Base-by-base conservation (phyloP, 225 moss, liverwort and hornwort genomes). In the Ulota crispa region DNA sequence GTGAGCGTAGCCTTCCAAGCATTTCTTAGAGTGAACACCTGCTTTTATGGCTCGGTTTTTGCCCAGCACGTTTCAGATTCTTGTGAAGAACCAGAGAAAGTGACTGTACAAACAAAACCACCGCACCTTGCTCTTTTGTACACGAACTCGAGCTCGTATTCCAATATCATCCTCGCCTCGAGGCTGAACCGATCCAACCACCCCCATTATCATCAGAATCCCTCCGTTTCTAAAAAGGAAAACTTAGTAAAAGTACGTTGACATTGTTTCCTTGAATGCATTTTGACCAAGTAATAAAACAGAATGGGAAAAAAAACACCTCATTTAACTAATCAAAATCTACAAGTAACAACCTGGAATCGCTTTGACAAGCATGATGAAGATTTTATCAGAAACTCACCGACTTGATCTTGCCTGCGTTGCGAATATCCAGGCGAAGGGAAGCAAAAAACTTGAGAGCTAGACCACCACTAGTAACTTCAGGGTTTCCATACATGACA, bases 391-490 rank as follows among this genome's bases (percentile, higher is more conserved):
- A 74, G 36, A 21, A 82, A 75, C 94, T 93, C 83, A 94, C 94
- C 82, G 94, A 94, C 81, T 96, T 96, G 34, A 96, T 94, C 81
- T 96, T 96, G 63, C 96, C 96, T 34, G 77, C 15, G 39, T 90
- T 91, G 57, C 96, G 94, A 73, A 96, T 96, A 68, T 96, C 96
- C 41, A 96, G 90, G 60, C 96, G 93, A 72, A 95, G 85, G 39
- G 96, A 94, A 63, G 94, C 94, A 80, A 96, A 96, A 76, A 96
- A 96, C 64, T 96, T 96, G 19, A 96, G 85, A 30, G 96, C 96
- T 81, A 96, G 83, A 76, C 96, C 96, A 75, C 96, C 96, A 78
- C 93, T 96, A 19, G 96, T 96, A n/a, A 93, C 92, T 83, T 97
- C 97, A 63, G 97, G 97, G 64, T 97, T 97, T 32, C 97, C 95